Evolutionary conservation across 2,329 filamentous ascomycete species (phyloP), one percentile per base, ranked within the genome.

Genomic region (Cercospora sojina): DNA sequence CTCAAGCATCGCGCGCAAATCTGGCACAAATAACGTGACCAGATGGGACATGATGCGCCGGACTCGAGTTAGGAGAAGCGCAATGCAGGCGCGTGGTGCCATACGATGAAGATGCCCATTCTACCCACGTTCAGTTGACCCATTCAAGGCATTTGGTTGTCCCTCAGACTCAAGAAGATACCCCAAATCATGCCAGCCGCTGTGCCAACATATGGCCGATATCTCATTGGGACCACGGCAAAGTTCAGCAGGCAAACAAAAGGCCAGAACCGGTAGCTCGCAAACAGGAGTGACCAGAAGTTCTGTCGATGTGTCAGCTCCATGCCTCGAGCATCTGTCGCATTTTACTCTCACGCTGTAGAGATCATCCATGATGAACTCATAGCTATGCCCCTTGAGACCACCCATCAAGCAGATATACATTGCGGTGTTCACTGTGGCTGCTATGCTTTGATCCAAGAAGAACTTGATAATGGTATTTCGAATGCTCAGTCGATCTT

Each of bases 401-500:
- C 56, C 25, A 2, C 32, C 56, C 56, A 59, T 41, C 56, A 59
- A 41, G 32, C 56, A 59, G 56, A 59, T 59, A 5, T 59, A 59
- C 29, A 59, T 59, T 1, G 56, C 56, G 2, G 56, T 57, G 8
- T 57, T 32, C n/a, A 57, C 55, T 32, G 55, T 32, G 18, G 55
- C 55, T 10, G 55, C 55, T 38, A 59, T 59, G 8, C 29, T 59
- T 16, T 59, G 56, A 12, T 59, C 56, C 18, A 59, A 16, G 32
- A 59, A 25, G 56, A 59, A 59, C 20, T 59, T 59, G 56, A 59
- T 59, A 20, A 41, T 41, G 32, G 56, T 59, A 10, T 59, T 59
- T 3, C 31, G 56, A 6, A 59, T n/a, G 25, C 56, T 59, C 56
- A 59, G n/a, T 3, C 32, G 55, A 4, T 35, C 55, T 57, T 31